A percentile compares a stretch with the other conserved stretches of the same genome.
These are phyloP conservation scores for Diaporthe sp. DNA, from an alignment of 2,329 filamentous ascomycete genomes.

Conservation along the genomic window DNA sequence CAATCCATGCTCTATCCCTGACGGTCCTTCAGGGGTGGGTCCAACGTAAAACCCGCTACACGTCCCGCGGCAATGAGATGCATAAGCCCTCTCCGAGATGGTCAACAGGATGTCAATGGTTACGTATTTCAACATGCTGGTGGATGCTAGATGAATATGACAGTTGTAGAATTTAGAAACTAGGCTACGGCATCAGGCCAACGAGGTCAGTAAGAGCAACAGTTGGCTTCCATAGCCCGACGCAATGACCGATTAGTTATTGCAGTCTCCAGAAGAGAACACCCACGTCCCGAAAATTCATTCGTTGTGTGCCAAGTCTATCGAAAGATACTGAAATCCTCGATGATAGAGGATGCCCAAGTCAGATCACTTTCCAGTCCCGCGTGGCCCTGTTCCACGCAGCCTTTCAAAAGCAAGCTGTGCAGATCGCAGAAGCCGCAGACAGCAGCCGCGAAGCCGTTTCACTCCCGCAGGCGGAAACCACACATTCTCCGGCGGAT, in stretches of 20 bases:
- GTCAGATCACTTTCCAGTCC: neutral
- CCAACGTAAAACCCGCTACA: neutral
- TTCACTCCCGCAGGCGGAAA: neutral
- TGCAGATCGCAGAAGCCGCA: neutral
- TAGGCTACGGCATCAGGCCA: too few relatives aligned
- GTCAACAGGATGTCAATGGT: neutral
- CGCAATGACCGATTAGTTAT: accelerated
- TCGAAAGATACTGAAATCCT: neutral
- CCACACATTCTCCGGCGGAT: neutral
- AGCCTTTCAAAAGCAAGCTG: neutral
- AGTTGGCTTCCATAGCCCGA: too few relatives aligned
- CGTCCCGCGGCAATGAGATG: neutral
- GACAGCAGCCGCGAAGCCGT: neutral
- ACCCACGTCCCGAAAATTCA: neutral
- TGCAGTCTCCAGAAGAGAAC: too few relatives aligned
- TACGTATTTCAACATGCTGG: neutral
- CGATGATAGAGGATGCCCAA: neutral
- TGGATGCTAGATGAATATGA: neutral
- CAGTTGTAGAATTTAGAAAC: neutral
- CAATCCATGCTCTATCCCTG: neutral
- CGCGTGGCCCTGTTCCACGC: accelerated
- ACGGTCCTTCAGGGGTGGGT: neutral
- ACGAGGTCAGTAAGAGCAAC: too few relatives aligned
- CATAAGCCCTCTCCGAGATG: too few relatives aligned
- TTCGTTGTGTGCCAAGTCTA: neutral